Evolutionary conservation across 371 early-diverging fungal genomes (phyloP), one percentile per base, ranked within the genome.

Genomic region (Mortierella polycephala): DNA sequence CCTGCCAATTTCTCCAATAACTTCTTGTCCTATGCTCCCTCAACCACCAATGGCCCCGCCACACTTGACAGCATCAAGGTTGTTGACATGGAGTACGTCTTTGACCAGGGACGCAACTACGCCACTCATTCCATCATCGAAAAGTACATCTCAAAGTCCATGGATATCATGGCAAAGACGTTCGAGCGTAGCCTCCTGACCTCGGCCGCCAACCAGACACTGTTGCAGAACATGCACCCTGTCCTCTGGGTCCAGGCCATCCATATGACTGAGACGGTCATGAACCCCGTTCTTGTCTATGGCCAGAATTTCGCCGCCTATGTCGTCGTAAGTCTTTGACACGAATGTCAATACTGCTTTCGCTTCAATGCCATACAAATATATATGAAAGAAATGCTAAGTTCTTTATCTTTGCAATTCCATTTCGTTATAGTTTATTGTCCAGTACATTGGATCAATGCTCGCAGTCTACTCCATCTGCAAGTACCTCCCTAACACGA

Each of bases 1-100:
- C 85, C 85, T 20, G 51, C 73, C 69, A 85, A 84, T 63, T 83
- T 84, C 51, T 77, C 79, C 57, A 75, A 77, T 70, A 79, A 81
- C 67, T 75, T 82, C 39, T 69, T 84, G 50, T 62, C 73, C 40
- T 72, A 62, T 52, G 69, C 79, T 0, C 79, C 79, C 10, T 71
- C 75, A 14, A 63, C 58, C 52, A 49, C 57, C n/a, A 18, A 54
- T 12, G 75, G 64, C 5, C 71, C 81, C 6, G 70, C 70, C 4
- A 76, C 67, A 10, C 53, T 70, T 4, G 63, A 45, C 2, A 49
- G 52, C 20, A 11, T 67, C 30, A 75, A 73, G 56, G 41, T 60
- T 16, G 65, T 75, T 8, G 67, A 65, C 20, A 69, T 75, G 60
- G 76, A 81, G 55, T 81, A 75, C 46, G 56, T 81, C 47, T 75